A percentile compares a stretch with the other conserved stretches of the same genome.
Evolutionary conservation across 2,329 filamentous ascomycete genomes (phyloP).

Genomic region (Penicillium sp.): DNA sequence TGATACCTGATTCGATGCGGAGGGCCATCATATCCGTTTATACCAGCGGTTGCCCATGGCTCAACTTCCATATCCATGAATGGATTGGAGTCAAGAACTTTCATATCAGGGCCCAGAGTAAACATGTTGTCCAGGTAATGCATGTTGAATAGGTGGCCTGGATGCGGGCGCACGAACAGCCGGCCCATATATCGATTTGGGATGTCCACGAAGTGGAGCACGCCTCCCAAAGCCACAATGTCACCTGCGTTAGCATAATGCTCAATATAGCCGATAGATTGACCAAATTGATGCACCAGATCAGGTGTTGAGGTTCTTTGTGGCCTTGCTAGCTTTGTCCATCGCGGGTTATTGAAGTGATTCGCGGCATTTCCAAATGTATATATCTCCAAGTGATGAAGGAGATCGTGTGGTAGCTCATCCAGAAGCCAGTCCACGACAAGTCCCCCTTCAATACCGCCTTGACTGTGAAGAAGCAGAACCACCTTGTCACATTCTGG

Average conservation of each 20-base stretch:
- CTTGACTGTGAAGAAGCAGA: slow-evolving; percentile 74
- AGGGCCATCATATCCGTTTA: background rate
- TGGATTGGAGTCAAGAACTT: slow-evolving; percentile 30
- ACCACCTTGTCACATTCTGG: slow-evolving; percentile 65
- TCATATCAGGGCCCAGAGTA: slow-evolving; percentile 29
- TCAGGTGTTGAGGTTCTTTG: slow-evolving; percentile 17
- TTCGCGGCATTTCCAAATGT: slow-evolving; percentile 78
- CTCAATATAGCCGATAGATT: slow-evolving; percentile 66
- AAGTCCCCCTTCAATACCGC: slow-evolving; percentile 69
- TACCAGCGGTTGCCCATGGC: slow-evolving; percentile 1
- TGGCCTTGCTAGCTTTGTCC: slow-evolving; percentile 44
- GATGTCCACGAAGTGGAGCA: slow-evolving; percentile 62
- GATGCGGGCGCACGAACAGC: slow-evolving; percentile 45
- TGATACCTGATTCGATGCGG: background rate
- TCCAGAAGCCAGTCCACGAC: slow-evolving; percentile 74
- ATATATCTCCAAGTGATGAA: slow-evolving; percentile 68
- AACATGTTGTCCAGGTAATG: slow-evolving; percentile 48
- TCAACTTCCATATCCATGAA: slow-evolving; percentile 38
- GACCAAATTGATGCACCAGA: background rate
- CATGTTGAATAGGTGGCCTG: slow-evolving; percentile 46
- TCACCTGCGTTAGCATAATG: slow-evolving; percentile 75
- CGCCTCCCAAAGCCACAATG: slow-evolving; percentile 71
- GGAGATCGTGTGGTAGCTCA: slow-evolving; percentile 64
- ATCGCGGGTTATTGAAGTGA: slow-evolving; percentile 73
- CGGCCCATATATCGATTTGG: slow-evolving; percentile 51